A percentile compares a stretch with the other conserved stretches of the same genome.
These are phyloP conservation scores for Aspergillus kassunensis DNA, from an alignment of 495 filamentous ascomycete genomes.

Conservation along the genomic window DNA sequence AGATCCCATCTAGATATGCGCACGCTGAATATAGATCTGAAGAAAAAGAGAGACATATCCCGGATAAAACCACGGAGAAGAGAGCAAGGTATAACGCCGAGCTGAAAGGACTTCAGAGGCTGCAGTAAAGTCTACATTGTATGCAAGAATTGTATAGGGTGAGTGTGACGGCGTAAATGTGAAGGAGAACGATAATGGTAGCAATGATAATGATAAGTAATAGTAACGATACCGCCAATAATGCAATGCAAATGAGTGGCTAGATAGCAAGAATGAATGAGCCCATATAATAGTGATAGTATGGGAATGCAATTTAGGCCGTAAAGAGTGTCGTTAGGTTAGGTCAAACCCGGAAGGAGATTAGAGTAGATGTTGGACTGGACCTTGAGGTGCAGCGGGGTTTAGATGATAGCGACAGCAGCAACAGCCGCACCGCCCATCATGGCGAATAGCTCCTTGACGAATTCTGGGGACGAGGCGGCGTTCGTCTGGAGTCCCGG, in stretches of 20 bases:
- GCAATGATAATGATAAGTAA: too few species aligned
- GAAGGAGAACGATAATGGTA: not conserved
- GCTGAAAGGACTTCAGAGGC: not conserved
- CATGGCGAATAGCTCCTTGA: constrained; percentile 41
- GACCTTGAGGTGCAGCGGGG: too few species aligned
- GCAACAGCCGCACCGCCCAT: constrained; percentile 40
- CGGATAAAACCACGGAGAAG: too few species aligned
- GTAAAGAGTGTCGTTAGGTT: too few species aligned
- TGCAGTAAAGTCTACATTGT: not conserved
- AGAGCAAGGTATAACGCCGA: too few species aligned
- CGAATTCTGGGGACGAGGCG: constrained; percentile 26
- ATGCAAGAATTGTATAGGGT: constrained; percentile 12
- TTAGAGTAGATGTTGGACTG: not conserved
- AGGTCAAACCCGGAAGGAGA: too few species aligned
- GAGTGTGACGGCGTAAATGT: not conserved
- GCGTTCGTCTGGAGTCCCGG: constrained; percentile 45
- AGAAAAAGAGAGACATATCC: too few species aligned
- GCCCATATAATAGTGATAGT: not conserved
- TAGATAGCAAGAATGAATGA: not conserved
- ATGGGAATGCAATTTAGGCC: too few species aligned
- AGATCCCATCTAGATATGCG: too few species aligned
- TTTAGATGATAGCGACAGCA: constrained; percentile 40
- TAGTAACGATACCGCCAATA: not conserved
- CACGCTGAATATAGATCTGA: too few species aligned
- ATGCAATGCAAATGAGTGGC: constrained; percentile 9